Evolutionary conservation across 352 stramenopile genomes (phyloP), one percentile per base, ranked within the genome.

Genomic region (Ophiocytium majus): DNA sequence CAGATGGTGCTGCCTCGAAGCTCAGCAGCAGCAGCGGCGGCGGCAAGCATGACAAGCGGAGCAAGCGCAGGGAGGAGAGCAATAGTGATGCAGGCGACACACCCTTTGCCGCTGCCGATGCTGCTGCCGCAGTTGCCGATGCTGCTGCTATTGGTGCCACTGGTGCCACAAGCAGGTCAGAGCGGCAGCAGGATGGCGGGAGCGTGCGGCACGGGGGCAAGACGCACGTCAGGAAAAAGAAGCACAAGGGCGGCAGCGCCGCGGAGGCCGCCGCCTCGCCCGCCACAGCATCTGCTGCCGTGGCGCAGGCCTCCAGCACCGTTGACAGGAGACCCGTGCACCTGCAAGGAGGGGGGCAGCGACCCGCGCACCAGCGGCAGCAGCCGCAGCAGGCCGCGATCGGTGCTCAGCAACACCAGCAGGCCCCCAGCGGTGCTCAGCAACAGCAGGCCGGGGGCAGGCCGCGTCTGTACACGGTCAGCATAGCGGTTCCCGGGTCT

Each of bases 401-500:
- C 14, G 43, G 43, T 14, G 43, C 43, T 14, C 43, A 57, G 43
- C 5, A 57, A 14, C 43, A 57, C 5, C 14, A 14, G 43, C 43
- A 14, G 14, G 43, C 43, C 43, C 14, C 14, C 43, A n/a, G n/a
- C 14, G 43, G 43, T 14, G 43, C 43, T 14, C 43, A 57, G 43
- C 5, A 14, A 14, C 43, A 57, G 5, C 5, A 5, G 43, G 43
- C 43, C 5, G 43, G 5, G 43, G 43, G 43, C 43, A 88, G 82
- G 50, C 78, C 78, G 31, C 63, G 86, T 23, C 78, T 84, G 23
- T 84, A 89, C 84, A 99, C 97, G 33, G 86, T 99, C 64, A 98
- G 93, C 49, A 98, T 99, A 85, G 96, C 97, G 10, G 91, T 99
- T 79, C 96, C 97, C 0, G 96, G 96, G 49, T 98, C 94, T 63